phyloP scores from a whole-genome alignment of 306 rosid species.

The Cucurbita maxima region DNA sequence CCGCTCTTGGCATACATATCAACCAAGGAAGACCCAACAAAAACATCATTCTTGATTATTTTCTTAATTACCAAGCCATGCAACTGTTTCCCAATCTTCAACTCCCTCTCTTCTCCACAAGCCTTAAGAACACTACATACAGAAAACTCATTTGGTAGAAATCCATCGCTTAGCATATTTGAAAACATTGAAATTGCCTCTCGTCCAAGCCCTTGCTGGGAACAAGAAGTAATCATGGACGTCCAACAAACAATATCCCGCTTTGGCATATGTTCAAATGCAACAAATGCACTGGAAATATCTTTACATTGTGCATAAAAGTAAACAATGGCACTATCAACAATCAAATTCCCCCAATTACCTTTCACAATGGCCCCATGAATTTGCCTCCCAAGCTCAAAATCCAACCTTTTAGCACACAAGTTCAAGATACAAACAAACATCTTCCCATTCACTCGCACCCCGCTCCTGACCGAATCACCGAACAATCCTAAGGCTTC shows the following conservation, averaged over 20 bases:
- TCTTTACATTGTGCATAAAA: slow-evolving; percentile 63
- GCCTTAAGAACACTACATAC: slow-evolving; percentile 70
- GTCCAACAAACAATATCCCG: slow-evolving; percentile 81
- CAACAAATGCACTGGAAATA: slow-evolving; percentile 37
- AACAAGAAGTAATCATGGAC: slow-evolving; percentile 73
- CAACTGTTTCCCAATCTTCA: slow-evolving; percentile 56
- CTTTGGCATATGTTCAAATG: slow-evolving; percentile 44
- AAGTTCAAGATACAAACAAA: slow-evolving; percentile 65
- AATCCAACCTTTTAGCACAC: slow-evolving; percentile 41
- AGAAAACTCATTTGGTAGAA: slow-evolving; percentile 66
- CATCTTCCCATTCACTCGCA: slow-evolving; percentile 52
- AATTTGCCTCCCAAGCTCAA: slow-evolving; percentile 55
- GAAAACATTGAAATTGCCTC: slow-evolving; percentile 46
- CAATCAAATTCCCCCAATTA: slow-evolving; percentile 50
- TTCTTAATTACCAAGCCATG: slow-evolving; percentile 62
- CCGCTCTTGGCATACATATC: slow-evolving; percentile 94
- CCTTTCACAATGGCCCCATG: slow-evolving; percentile 62
- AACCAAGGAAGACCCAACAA: slow-evolving; percentile 61
- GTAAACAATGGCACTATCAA: slow-evolving; percentile 48
- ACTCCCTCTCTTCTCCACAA: slow-evolving; percentile 50
- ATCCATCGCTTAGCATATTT: slow-evolving; percentile 45
- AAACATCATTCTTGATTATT: slow-evolving; percentile 50
- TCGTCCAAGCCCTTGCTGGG: slow-evolving; percentile 57
- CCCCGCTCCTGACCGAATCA: slow-evolving; percentile 28
- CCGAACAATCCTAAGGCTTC: slow-evolving; percentile 51